Percentiles rank a stretch among this genome's conserved stretches.
Evolutionary conservation across 2,329 filamentous ascomycete genomes (phyloP).

Genomic region (Diaporthe velutina): DNA sequence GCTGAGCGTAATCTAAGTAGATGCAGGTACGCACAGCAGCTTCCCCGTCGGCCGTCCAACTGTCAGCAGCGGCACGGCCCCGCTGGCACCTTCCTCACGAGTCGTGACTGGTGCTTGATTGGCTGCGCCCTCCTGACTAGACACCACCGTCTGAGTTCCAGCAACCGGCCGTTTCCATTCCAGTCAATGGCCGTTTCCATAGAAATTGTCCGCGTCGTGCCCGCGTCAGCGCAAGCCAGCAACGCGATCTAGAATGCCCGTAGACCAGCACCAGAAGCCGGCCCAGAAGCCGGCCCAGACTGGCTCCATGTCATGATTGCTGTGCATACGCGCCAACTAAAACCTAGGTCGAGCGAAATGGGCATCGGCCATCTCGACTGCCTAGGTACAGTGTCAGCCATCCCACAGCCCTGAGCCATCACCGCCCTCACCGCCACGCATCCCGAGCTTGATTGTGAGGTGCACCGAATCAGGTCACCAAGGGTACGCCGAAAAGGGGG

Average conservation of each 20-base stretch:
- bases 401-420: not conserved
- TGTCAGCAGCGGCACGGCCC: not conserved
- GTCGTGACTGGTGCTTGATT: not conserved
- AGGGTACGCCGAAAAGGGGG: slow-evolving; percentile 13
- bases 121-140: not conserved
- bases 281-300: not conserved
- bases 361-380: not conserved
- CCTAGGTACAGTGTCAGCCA: not conserved
- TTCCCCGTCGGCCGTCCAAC: not conserved
- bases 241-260: slow-evolving; percentile 14
- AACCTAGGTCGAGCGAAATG: not conserved
- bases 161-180: slow-evolving; percentile 9
- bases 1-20: not conserved
- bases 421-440: slow-evolving; percentile 20
- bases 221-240: not conserved
- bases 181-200: not conserved
- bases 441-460: slow-evolving; percentile 10
- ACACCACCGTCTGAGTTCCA: slow-evolving; percentile 11
- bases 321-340: not conserved
- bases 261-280: not conserved
- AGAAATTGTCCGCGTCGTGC: not conserved
- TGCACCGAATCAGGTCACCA: slow-evolving; percentile 25
- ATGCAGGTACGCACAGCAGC: slow-evolving; percentile 26
- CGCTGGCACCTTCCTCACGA: not conserved
- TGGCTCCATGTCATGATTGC: not conserved